Evolutionary conservation across 495 filamentous ascomycete species (phyloP), one percentile per base, ranked within the genome.

Genomic region (Articulospora tetracladia): DNA sequence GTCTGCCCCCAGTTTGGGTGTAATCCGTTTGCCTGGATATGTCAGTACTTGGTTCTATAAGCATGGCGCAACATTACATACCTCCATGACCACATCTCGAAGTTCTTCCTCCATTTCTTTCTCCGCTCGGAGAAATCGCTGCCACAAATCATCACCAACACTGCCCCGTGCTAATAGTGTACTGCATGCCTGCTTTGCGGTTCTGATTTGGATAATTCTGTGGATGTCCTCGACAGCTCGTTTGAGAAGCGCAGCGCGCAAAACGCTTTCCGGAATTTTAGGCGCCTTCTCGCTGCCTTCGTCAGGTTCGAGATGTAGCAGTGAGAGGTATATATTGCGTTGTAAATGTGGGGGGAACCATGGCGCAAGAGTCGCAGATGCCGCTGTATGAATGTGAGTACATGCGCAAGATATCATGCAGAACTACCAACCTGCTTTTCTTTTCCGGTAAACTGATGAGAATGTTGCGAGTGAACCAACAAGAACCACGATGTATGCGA

Each of bases 71-170:
- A 19, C 39, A 7, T 22, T 6, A 63, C 75, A 56, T 72, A 95
- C 92, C 88, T 98, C 94, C 66, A 86, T 82, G 32, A 97, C 91
- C 44, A 97, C 92, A 76, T 98, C 94, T 62, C 88, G 79, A 32
- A 98, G 77, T 74, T 98, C 94, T 60, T 92, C 93, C 74, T 98
- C 92, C 77, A 96, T 95, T 78, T 98, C 94, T 79, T 93, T 93
- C 81, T 98, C 94, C 25, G 93, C 94, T 41, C 89, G 78, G 66
- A 83, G 69, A 71, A 97, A 96, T 39, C 94, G 80, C 76, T 97
- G 94, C 89, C 92, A 97, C 44, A 98, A 72, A 72, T 98, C 94
- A 74, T 98, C 95, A 8, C 95, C 93, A 1, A 98, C 92, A 71
- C 89, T 93, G 1, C 95, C 95, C 47, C 90, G 79, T 74, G 96